Base-by-base conservation (phyloP, 768 basidiomycete genomes). In the Trametes elegans region DNA sequence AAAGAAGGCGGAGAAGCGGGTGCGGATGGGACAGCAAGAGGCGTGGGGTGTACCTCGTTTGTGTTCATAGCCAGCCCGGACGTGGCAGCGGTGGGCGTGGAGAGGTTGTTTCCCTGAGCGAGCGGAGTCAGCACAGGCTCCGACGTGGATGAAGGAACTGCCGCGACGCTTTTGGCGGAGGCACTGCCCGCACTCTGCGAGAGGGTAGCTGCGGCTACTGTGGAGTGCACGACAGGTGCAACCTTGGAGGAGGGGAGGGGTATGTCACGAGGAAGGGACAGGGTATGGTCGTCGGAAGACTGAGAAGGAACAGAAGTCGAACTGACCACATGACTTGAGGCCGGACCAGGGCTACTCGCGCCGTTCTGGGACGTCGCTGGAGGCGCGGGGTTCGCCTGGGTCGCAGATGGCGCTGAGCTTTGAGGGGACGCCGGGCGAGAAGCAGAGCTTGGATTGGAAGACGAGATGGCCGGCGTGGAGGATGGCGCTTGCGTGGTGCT, bases 281-380 rank as follows among this genome's bases (percentile, higher is more conserved):
- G 57, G 40, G 51, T 51, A 47, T 53, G 32, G 45, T 43, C 46
- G 51, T 26, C 46, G 44, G 38, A 41, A 34, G 41, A 36, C 7
- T 8, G 38, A 44, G 35, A 18, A 46, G 24, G 41, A 52, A 46
- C 38, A 29, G 57, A 54, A 53, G 34, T 42, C 51, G 52, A 59
- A 59, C 57, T 59, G n/a, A 59, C 57, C 57, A 48, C 57, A 16
- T 54, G 57, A 38, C 19, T 14, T 9, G 53, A 54, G 3, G 53
- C 38, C 24, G 38, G 44, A 19, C 28, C 26, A 5, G 31, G 3
- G 38, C 36, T 29, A 26, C 27, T 55, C 13, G 21, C 47, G 40
- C 18, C 24, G 27, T 35, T 41, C 18, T n/a, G 23, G 6, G 40
- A 16, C 1, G 38, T n/a, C 3, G 24, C 8, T 19, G 44, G 31